Evolutionary conservation across 768 basidiomycete genomes (phyloP), one percentile per base, ranked within the genome.

Genomic region (Mycena olivaceomarginata): DNA sequence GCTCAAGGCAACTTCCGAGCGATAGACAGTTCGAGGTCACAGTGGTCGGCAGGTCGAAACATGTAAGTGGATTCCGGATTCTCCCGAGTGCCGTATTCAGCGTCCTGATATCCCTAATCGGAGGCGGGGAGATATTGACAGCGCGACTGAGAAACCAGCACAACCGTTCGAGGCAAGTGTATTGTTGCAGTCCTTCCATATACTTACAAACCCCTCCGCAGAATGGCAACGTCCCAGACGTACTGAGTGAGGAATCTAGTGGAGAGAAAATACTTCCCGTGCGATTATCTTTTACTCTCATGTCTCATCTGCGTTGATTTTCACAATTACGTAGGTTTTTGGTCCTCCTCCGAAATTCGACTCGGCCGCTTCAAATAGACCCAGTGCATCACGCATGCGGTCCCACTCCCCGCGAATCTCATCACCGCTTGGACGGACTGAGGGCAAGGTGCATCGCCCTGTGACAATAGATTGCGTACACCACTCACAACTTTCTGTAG

Each of bases 251-350:
- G 43, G 64, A 65, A 65, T 65, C 64, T 22, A 65, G 64, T 13
- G 64, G 64, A 65, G 64, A 65, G 43, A 46, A 65, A 46, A 65
- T 65, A 65, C 22, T 65, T 65, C 64, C 64, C 20, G 64, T 65
- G 43, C 40, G 64, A 43, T 46, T 65, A 45, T n/a, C 43, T 62
- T 25, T 65, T 31, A 31, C 3, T 31, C 4, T 31, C 31, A 31
- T 31, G 22, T 64, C 40, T 40, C 37, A 43, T 64, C 18, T 2
- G 41, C 64, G 64, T 65, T 65, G 20, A 65, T 65, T 65, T 66
- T 31, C 10, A 66, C 43, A 45, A 48, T 66, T 37, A 48, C 18
- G 64, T 48, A 66, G 65, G 65, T 66, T 46, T 66, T 66, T 48
- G 66, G 66, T 67, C 66, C 66, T 37, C 31, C 25, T 37, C 46